phyloP scores from a whole-genome alignment of 257 asterid species.

The Nicotiana otophora region DNA sequence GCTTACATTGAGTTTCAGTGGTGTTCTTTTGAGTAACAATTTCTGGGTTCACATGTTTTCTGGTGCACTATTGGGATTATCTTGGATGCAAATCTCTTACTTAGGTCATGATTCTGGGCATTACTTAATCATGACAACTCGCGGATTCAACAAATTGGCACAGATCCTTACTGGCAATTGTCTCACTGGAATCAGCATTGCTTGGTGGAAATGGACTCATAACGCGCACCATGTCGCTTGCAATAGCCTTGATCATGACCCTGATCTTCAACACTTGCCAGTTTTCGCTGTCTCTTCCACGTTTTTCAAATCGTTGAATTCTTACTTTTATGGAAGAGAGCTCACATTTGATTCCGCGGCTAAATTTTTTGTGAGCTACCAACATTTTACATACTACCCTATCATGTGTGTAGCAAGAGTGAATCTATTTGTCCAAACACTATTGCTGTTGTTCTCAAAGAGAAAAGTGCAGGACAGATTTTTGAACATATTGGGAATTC shows the following conservation, averaged over 20 bases:
- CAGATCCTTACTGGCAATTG: slow-evolving; percentile 81
- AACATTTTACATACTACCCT: slow-evolving; percentile 70
- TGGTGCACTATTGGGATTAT: slow-evolving; percentile 33
- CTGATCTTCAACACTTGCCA: slow-evolving; percentile 89
- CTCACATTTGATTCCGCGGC: slow-evolving; percentile 58
- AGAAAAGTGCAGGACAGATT: slow-evolving; percentile 65
- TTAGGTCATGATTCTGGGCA: slow-evolving; percentile 95
- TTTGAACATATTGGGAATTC: slow-evolving; percentile 57
- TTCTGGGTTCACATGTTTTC: slow-evolving; percentile 30
- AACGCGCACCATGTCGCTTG: slow-evolving; percentile 82
- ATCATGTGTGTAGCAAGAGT: slow-evolving; percentile 68
- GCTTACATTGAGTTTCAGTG: slow-evolving; percentile 19
- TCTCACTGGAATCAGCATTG: slow-evolving; percentile 93
- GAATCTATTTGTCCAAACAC: slow-evolving; percentile 74
- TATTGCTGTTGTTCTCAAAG: slow-evolving; percentile 51
- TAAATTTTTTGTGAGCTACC: slow-evolving; percentile 58
- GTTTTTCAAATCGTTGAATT: slow-evolving; percentile 46
- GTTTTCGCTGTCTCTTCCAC: slow-evolving; percentile 57
- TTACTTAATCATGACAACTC: slow-evolving; percentile 56
- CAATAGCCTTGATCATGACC: slow-evolving; percentile 84
- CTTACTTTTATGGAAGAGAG: slow-evolving; percentile 59
- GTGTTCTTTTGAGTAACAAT: slow-evolving; percentile 23
- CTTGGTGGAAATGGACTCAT: slow-evolving; percentile 99
- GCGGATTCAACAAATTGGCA: slow-evolving; percentile 43
- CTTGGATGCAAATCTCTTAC: slow-evolving; percentile 51